Evolutionary conservation across 345 rosid species (phyloP).

Genomic region (Jatropha curcas): DNA sequence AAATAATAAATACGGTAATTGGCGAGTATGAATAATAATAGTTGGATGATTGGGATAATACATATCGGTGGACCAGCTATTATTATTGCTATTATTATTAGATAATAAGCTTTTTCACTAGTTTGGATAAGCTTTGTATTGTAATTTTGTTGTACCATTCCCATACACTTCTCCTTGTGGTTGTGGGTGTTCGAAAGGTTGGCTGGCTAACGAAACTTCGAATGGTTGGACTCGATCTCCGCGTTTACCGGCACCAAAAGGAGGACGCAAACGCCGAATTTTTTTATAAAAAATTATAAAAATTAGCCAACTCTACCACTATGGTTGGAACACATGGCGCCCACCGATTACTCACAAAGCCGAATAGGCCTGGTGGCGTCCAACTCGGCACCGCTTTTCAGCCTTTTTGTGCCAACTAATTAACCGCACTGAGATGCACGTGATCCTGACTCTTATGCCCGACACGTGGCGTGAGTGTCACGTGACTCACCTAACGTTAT

Average conservation of each 20-base stretch:
- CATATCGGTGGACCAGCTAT: too few relatives aligned
- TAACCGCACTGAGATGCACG: slow-evolving; percentile 25
- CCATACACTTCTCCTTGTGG: not conserved
- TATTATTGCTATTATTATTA: too few relatives aligned
- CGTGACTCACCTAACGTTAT: slow-evolving; percentile 17
- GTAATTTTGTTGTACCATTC: not conserved
- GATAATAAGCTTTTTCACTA: too few relatives aligned
- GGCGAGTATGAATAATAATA: too few relatives aligned
- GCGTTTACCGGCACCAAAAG: slow-evolving; percentile 24
- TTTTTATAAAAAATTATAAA: not conserved
- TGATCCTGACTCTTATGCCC: not conserved
- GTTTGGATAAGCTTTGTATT: slow-evolving; percentile 2
- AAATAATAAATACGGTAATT: too few relatives aligned
- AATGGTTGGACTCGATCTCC: slow-evolving; percentile 18
- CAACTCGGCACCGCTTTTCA: slow-evolving; percentile 29
- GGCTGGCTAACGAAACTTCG: not conserved
- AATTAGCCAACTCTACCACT: not conserved
- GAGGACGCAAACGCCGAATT: not conserved
- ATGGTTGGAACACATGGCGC: slow-evolving; percentile 11
- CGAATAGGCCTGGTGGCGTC: slow-evolving; percentile 19
- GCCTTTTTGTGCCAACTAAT: slow-evolving; percentile 25
- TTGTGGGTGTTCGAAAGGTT: not conserved
- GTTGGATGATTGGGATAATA: too few relatives aligned
- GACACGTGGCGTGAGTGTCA: slow-evolving; percentile 17
- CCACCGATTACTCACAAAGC: not conserved